Percentiles rank a stretch among this genome's conserved stretches.
Evolutionary conservation across 148 eudicot genomes (phyloP).

Genomic region (Rheum nobile): DNA sequence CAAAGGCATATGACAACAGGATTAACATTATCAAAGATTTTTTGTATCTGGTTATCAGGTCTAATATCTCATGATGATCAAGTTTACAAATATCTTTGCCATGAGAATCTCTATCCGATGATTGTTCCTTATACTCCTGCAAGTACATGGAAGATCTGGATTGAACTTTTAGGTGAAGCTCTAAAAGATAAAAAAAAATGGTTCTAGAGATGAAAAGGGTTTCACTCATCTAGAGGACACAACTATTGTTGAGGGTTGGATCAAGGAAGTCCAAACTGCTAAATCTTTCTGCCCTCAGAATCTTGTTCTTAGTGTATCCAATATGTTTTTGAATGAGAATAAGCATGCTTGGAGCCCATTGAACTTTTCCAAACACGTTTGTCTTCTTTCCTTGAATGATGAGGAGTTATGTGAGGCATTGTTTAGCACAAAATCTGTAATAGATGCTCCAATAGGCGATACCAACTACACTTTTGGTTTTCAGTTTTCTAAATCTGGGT

Average conservation of each 20-base stretch:
- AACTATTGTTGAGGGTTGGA: slow-evolving; percentile 12
- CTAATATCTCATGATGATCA: slow-evolving; percentile 85
- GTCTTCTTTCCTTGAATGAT: slow-evolving; percentile 79
- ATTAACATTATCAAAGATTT: slow-evolving; percentile 69
- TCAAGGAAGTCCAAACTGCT: slow-evolving; percentile 19
- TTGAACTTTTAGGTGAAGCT: slow-evolving; percentile 41
- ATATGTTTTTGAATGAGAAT: slow-evolving; percentile 37
- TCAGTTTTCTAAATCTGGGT: slow-evolving; percentile 55
- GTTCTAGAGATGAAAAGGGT: slow-evolving; percentile 7
- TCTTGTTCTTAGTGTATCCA: slow-evolving; percentile 65
- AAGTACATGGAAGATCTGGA: slow-evolving; percentile 46
- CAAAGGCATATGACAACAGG: slow-evolving; percentile 25
- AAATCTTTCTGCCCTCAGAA: slow-evolving; percentile 50
- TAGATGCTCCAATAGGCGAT: slow-evolving; percentile 3
- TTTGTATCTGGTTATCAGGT: slow-evolving; percentile 71
- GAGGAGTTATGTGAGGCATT: slow-evolving; percentile 54
- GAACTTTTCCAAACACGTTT: slow-evolving; percentile 43
- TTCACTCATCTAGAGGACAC: slow-evolving; percentile 14
- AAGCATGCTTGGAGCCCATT: slow-evolving; percentile 42
- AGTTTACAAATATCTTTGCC: slow-evolving; percentile 42
- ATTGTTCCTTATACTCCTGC: slow-evolving; percentile 17
- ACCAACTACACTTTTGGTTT: slow-evolving; percentile 56
- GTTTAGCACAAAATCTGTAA: slow-evolving; percentile 22
- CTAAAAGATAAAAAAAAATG: slow-evolving; percentile 27
- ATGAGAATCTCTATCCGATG: slow-evolving; percentile 30